Base-by-base conservation (phyloP, 768 basidiomycete species). In the Auriscalpium vulgare region DNA sequence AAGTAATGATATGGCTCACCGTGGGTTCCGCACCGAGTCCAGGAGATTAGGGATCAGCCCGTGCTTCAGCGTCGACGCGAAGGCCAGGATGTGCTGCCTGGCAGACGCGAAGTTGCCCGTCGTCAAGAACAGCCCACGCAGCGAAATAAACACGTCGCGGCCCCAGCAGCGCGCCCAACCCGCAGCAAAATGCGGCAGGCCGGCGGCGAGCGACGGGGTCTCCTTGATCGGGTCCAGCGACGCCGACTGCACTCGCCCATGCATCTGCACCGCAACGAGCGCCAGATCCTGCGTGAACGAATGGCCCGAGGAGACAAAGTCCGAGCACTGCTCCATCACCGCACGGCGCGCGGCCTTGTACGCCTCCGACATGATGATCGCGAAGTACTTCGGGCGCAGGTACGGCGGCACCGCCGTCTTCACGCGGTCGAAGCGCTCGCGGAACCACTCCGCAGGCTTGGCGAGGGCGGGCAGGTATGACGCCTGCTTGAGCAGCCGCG, bases 81-180 rank as follows among this genome's bases (percentile, higher is more conserved):
- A 98, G 0, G 94, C 86, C 55, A 97, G 71, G 56, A 99, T 97
- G 65, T 98, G 97, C 61, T 80, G 81, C 70, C 82, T 87, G 0
- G 97, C 95, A 8, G 81, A 92, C 36, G 80, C 81, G 64, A 82
- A 92, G 65, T 91, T 87, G 7, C 97, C 95, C 0, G 95, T 97
- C 0, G 93, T 88, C 66, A 98, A 74, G 74, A 98, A 95, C 38
- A 99, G 75, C 1, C 97, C 97, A 56, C 92, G 83, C 17, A 97
- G 72, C 3, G 93, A 95, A 67, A 97, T 97, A 71, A 95, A 97
- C 2, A 91, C 85, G 64, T 92, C 89, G 19, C 97, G 83, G 3
- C 97, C 97, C 97, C 97, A 99, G 67, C 90, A 93, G 50, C 97
- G 80, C 13, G 95, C 95, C 97, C 97, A 99, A 6, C 87, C 85